Evolutionary conservation across 208 protist genomes (phyloP).

Genomic region (Polymyxa betae): DNA sequence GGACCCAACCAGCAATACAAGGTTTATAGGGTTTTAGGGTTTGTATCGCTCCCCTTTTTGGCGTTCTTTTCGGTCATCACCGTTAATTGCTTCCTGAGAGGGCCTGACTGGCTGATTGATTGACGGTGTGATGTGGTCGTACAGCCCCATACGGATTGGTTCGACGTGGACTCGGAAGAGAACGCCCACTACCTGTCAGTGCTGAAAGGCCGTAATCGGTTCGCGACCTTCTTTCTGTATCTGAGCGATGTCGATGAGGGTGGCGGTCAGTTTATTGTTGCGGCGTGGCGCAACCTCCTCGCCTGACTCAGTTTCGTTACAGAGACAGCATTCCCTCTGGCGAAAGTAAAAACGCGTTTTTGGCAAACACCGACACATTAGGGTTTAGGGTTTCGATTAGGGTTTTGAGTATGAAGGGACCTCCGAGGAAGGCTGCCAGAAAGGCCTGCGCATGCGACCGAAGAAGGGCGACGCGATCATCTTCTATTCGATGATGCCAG

Average conservation of each 20-base stretch:
- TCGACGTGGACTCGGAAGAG: neutral
- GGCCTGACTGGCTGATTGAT: too few species aligned
- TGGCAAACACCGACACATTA: neutral
- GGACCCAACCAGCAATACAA: neutral
- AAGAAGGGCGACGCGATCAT: neutral
- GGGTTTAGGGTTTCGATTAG: neutral
- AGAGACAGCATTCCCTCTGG: constrained; percentile 2
- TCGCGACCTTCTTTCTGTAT: constrained; percentile 19
- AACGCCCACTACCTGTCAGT: constrained; percentile 21
- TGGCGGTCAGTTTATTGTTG: too few species aligned
- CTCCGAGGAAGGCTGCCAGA: neutral
- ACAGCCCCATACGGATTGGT: constrained; percentile 17
- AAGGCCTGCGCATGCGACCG: neutral
- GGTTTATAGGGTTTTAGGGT: neutral
- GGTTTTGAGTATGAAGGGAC: neutral
- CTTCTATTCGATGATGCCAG: constrained; percentile 1
- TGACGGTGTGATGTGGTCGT: too few species aligned
- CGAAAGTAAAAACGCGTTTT: neutral
- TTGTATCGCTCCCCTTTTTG: neutral
- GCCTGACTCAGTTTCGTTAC: too few species aligned
- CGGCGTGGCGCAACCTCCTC: too few species aligned
- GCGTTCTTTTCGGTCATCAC: neutral
- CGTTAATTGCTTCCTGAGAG: too few species aligned
- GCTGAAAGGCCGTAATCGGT: neutral
- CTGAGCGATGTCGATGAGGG: constrained; percentile 6